Evolutionary conservation across 495 filamentous ascomycete genomes (phyloP).

Genomic region (Hypoxylon fuscum): DNA sequence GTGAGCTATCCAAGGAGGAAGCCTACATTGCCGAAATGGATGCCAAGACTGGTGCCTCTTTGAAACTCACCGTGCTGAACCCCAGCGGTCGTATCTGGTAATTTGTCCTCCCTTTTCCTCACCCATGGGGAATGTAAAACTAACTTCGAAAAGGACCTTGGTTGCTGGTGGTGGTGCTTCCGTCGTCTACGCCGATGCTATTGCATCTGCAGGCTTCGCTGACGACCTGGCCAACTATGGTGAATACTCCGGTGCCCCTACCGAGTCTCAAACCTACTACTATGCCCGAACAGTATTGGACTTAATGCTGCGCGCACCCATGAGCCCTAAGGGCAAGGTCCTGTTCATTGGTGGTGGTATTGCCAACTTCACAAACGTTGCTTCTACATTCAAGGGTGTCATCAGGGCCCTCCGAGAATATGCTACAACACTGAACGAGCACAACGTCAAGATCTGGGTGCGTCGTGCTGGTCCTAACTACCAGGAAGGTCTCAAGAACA

Average conservation of each 20-base stretch:
- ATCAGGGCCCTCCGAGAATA: constrained; percentile 97
- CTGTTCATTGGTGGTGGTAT: constrained; percentile 99
- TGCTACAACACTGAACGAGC: constrained; percentile 83
- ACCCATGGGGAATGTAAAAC: too few relatives aligned
- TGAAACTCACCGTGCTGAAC: constrained; percentile 98
- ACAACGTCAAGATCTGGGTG: constrained; percentile 99
- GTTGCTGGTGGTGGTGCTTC: constrained; percentile 99
- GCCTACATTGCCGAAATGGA: constrained; percentile 98
- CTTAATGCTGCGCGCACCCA: constrained; percentile 93
- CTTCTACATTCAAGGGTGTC: constrained; percentile 99
- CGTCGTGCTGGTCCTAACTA: constrained; percentile 99
- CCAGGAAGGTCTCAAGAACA: constrained; percentile 99
- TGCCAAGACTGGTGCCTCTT: constrained; percentile 97
- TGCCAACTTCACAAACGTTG: constrained; percentile 99
- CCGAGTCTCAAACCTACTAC: constrained; percentile 97
- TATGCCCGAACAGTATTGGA: constrained; percentile 97
- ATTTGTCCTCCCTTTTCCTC: too few relatives aligned
- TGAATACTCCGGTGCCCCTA: constrained; percentile 98
- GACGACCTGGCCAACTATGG: constrained; percentile 99
- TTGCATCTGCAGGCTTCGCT: constrained; percentile 94
- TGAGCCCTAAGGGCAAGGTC: constrained; percentile 89
- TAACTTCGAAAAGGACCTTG: too few relatives aligned
- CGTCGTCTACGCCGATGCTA: constrained; percentile 98
- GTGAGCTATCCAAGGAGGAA: constrained; percentile 97
- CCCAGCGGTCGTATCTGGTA: constrained; percentile 88